Evolutionary conservation across 495 filamentous ascomycete species (phyloP).

Genomic region (Pseudevernia furfuracea): DNA sequence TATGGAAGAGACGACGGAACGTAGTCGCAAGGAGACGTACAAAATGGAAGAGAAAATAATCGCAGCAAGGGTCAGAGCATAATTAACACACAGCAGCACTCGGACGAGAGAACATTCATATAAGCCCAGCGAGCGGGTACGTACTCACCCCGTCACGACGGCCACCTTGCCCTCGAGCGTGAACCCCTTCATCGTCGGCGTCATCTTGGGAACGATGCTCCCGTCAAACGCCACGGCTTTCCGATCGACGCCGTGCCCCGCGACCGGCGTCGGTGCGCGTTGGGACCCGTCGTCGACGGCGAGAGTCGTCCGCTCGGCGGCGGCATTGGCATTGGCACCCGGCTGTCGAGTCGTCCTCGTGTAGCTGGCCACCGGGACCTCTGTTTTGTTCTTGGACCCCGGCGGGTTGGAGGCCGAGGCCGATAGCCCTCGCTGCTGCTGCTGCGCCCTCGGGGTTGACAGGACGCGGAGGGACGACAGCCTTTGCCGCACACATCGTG

Average conservation of each 20-base stretch:
- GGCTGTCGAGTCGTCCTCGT: not conserved
- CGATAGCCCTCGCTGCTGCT: too few species aligned
- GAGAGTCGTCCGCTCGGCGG: slow-evolving; percentile 2
- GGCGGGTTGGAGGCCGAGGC: not conserved
- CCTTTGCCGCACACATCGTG: not conserved
- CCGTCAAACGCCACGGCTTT: slow-evolving; percentile 19
- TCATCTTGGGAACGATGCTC: slow-evolving; percentile 10
- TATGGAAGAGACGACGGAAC: too few species aligned
- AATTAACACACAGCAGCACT: not conserved
- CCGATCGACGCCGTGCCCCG: not conserved
- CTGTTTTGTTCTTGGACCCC: not conserved
- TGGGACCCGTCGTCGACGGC: slow-evolving; percentile 3
- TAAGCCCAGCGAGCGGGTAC: not conserved
- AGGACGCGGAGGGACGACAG: not conserved
- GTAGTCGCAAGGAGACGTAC: too few species aligned
- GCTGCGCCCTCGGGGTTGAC: not conserved
- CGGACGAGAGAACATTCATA: not conserved
- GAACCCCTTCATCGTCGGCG: slow-evolving; percentile 40
- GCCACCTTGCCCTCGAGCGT: slow-evolving; percentile 71
- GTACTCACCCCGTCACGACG: slow-evolving; percentile 59
- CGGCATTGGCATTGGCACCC: too few species aligned
- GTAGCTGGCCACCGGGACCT: slow-evolving; percentile 16
- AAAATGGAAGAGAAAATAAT: too few species aligned
- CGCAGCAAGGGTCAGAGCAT: too few species aligned
- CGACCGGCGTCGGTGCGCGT: not conserved